Percentiles rank a stretch among this genome's conserved stretches.
phyloP scores from a whole-genome alignment of 305 asterid species.

The Plantago coronopus region DNA sequence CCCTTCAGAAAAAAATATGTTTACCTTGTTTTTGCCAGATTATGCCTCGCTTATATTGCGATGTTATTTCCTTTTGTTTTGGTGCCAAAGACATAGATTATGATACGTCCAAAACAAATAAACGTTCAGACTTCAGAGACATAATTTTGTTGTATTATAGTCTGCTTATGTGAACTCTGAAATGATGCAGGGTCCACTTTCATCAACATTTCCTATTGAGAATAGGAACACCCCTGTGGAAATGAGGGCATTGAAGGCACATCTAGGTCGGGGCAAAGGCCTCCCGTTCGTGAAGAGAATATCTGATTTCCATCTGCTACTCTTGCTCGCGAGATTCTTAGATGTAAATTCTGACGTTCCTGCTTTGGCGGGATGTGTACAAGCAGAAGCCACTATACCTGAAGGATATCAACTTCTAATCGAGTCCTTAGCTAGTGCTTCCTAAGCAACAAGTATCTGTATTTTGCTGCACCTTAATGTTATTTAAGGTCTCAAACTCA shows the following conservation, averaged over 20 bases:
- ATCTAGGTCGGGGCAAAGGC: constrained; percentile 62
- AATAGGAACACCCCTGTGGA: constrained; percentile 56
- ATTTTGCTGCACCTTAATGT: no score
- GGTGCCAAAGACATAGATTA: no score
- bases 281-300: constrained; percentile 76
- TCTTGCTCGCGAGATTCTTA: constrained; percentile 57
- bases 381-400: constrained; percentile 53
- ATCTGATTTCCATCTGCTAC: constrained; percentile 86
- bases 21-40: no score
- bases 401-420: constrained; percentile 89
- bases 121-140: not conserved
- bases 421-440: constrained; percentile 68
- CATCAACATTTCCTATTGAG: constrained; percentile 79
- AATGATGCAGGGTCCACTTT: constrained; percentile 75
- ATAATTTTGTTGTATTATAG: not conserved
- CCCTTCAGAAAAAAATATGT: no score
- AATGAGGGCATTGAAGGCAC: constrained; percentile 58
- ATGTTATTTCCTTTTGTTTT: no score
- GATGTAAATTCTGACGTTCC: constrained; percentile 81
- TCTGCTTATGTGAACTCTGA: constrained; percentile 10
- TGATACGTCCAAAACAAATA: no score
- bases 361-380: constrained; percentile 67
- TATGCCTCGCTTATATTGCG: no score
- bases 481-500: no score
- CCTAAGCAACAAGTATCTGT: constrained; percentile 20